Evolutionary conservation across 768 basidiomycete genomes (phyloP).

Genomic region (Tricholoma bakamatsutake): DNA sequence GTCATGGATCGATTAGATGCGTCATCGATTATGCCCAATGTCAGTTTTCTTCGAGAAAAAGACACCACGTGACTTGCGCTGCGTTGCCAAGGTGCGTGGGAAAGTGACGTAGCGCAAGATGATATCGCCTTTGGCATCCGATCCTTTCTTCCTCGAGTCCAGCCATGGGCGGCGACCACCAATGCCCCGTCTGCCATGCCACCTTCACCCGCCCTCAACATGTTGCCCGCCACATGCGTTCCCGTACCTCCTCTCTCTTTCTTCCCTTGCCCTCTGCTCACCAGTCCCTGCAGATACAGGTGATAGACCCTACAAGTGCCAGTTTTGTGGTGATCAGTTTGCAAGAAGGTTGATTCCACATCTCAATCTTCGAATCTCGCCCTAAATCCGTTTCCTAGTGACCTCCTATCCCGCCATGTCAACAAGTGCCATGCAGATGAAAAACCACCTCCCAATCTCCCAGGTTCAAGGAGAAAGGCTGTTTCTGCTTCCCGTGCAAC

Average conservation of each 20-base stretch:
- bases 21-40: no score
- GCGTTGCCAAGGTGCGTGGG: no score
- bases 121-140: no score
- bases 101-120: no score
- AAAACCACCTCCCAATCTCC: conserved; percentile 41
- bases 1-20: background rate
- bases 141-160: conserved; percentile 7
- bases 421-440: conserved; percentile 86
- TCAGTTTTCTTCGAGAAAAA: no score
- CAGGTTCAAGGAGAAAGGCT: conserved; percentile 57
- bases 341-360: conserved; percentile 60
- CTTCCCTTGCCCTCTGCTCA: conserved; percentile 7
- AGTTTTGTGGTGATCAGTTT: conserved; percentile 85
- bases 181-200: conserved; percentile 81
- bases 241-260: conserved; percentile 48
- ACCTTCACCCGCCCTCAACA: conserved; percentile 88
- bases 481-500: conserved; percentile 65
- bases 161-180: conserved; percentile 78
- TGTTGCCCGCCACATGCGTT: conserved; percentile 87
- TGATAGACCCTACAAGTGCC: conserved; percentile 86
- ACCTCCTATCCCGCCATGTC: conserved; percentile 79
- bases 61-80: no score
- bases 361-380: no score
- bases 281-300: conserved; percentile 53
- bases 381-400: no score